Conservation (phyloP, 352 stramenopile genomes). For the Globisporangium heterothallicum region DNA sequence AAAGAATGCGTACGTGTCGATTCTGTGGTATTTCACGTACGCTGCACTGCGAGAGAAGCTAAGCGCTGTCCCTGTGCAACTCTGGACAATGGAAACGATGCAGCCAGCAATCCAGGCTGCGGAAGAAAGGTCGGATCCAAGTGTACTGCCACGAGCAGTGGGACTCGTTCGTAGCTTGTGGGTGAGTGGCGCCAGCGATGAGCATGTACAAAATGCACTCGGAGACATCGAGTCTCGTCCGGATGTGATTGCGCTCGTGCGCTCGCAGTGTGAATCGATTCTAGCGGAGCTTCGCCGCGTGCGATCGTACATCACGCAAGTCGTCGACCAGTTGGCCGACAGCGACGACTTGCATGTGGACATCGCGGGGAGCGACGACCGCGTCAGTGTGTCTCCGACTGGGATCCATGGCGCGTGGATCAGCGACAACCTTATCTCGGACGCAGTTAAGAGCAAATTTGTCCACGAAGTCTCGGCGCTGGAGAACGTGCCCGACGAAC, state of each 20-base stretch:
- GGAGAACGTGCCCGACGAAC: slow-evolving; percentile 29
- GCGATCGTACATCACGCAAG: neutral
- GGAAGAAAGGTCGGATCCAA: neutral
- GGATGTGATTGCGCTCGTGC: neutral
- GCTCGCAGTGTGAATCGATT: neutral
- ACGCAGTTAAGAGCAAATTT: slow-evolving; percentile 24
- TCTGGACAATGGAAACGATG: neutral
- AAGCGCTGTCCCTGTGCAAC: neutral
- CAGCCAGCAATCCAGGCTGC: neutral
- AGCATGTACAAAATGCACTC: neutral
- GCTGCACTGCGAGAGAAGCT: neutral
- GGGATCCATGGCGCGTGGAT: slow-evolving; percentile 17
- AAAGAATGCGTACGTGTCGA: neutral
- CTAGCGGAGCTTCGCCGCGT: neutral
- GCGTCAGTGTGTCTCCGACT: neutral
- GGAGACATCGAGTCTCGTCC: neutral
- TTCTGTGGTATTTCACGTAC: neutral
- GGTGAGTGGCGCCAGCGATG: neutral
- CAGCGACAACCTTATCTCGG: slow-evolving; percentile 23
- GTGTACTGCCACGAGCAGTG: neutral
- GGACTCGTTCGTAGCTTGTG: neutral
- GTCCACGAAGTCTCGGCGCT: slow-evolving; percentile 17
- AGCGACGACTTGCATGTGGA: neutral
- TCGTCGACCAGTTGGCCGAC: neutral
- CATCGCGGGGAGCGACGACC: neutral